Conservation (phyloP, 441 rosid species). For the Biscutella laevigata region DNA sequence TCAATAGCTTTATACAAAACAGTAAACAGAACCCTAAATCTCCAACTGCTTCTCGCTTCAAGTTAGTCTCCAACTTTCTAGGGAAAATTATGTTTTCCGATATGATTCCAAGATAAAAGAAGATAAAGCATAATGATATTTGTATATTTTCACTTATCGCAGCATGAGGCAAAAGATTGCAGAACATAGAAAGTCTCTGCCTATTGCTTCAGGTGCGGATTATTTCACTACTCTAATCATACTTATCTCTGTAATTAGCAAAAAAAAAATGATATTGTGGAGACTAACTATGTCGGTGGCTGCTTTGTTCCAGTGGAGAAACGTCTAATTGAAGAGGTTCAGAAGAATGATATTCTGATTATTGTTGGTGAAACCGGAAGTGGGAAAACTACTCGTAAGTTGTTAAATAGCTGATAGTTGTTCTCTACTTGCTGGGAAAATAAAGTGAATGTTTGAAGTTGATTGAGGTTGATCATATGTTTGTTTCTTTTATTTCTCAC, state of each 20-base stretch:
- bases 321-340: conserved; percentile 61
- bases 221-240: neutral
- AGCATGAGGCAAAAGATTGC: conserved; percentile 42
- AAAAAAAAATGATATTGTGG: too few relatives aligned
- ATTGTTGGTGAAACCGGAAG: conserved; percentile 96
- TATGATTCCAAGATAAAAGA: neutral
- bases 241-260: neutral
- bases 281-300: conserved; percentile 9
- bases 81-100: neutral
- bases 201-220: conserved; percentile 66
- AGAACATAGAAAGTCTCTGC: conserved; percentile 66
- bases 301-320: conserved; percentile 41
- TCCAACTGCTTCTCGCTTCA: conserved; percentile 16
- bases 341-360: conserved; percentile 44
- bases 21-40: conserved; percentile 20
- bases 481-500: neutral
- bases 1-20: conserved; percentile 16
- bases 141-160: conserved; percentile 13
- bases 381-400: conserved; percentile 92
- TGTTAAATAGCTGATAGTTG: neutral
- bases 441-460: neutral
- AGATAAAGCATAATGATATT: neutral
- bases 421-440: neutral
- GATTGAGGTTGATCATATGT: neutral
- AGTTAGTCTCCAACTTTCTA: conserved; percentile 20